A percentile compares a stretch with the other conserved stretches of the same genome.
These are phyloP conservation scores for Boletus subluridellus DNA, from an alignment of 1,284 basidiomycete species.

Conservation along the genomic window DNA sequence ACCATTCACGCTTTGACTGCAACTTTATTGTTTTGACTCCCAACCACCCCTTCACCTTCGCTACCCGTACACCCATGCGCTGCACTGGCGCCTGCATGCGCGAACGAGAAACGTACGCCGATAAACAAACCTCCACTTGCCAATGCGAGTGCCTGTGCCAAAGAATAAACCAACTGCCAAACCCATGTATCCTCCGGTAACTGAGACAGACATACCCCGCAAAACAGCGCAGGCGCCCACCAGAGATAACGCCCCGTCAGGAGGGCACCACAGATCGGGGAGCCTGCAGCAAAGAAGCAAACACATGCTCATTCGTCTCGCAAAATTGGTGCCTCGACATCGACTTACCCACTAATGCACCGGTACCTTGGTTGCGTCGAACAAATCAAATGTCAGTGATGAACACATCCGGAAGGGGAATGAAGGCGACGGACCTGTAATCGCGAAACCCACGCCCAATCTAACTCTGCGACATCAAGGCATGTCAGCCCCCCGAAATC, in stretches of 20 bases:
- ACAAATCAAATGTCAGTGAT: not conserved
- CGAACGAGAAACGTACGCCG: slow-evolving; percentile 11
- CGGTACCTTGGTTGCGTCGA: slow-evolving; percentile 19
- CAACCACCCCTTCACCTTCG: not conserved
- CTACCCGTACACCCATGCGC: not conserved
- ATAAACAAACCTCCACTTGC: slow-evolving; percentile 6
- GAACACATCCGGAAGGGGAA: not conserved
- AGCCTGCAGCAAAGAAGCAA: not conserved
- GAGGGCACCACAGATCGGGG: no score
- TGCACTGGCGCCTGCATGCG: not conserved
- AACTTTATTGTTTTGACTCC: no score
- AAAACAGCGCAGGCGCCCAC: no score
- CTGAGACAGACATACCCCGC: not conserved
- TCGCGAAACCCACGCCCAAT: slow-evolving; percentile 26
- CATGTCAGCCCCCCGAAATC: not conserved
- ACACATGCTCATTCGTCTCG: not conserved
- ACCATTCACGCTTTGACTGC: not conserved
- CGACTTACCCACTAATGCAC: slow-evolving; percentile 25
- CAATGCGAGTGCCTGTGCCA: slow-evolving; percentile 13
- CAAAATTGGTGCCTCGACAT: not conserved
- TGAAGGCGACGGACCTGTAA: slow-evolving; percentile 16
- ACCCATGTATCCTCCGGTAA: not conserved
- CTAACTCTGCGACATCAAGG: slow-evolving; percentile 16
- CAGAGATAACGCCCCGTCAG: no score
- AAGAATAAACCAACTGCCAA: not conserved